Base-by-base conservation (phyloP, 805 yeast genomes). In the Candida tibetensis region DNA sequence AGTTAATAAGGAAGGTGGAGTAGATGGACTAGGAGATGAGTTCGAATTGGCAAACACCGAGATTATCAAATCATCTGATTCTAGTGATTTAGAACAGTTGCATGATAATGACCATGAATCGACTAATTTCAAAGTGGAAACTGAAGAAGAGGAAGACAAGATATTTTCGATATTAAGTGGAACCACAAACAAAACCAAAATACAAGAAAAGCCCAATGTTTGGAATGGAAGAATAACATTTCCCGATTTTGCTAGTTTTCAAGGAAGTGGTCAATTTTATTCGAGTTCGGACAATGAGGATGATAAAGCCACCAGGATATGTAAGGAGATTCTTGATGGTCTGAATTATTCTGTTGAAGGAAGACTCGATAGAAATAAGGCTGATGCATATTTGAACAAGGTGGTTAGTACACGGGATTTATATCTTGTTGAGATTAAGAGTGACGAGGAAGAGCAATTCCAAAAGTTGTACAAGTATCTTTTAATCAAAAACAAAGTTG, bases 301-400 rank as follows among this genome's bases (percentile, higher is more conserved):
- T 48, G 26, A 28, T 12, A 14, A 13, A 5, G 15, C 37, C 12
- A 26, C 26, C 12, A 52, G 52, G 30, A 46, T 52, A 33, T 46
- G 58, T 42, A 53, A 52, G 34, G 64, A 62, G 29, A 51, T 73
- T 4, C 57, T 62, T 39, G 38, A 44, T 23, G 40, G 46, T 14
- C 35, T 51, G 29, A 47, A 58, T 25, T 57, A 80, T 46, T 62
- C 63, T 21, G 60, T 85, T 31, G 81, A 77, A 42, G 95, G 95
- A 3, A 68, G 88, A 39, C 65, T 87, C 31, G 80, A 76, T 49
- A 52, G 65, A 3, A 39, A 45, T 4, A 66, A 61, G 35, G 95
- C 88, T 1, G 77, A 73, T 37, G 63, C 62, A 9, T 86, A 86
- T 52, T 58, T 86, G 43, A 46, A 55, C 18, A 71, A 72, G 44